A percentile compares a stretch with the other conserved stretches of the same genome.
Conservation (phyloP, 2,329 filamentous ascomycete species). For the Ophiocordyceps robertsii region DNA sequence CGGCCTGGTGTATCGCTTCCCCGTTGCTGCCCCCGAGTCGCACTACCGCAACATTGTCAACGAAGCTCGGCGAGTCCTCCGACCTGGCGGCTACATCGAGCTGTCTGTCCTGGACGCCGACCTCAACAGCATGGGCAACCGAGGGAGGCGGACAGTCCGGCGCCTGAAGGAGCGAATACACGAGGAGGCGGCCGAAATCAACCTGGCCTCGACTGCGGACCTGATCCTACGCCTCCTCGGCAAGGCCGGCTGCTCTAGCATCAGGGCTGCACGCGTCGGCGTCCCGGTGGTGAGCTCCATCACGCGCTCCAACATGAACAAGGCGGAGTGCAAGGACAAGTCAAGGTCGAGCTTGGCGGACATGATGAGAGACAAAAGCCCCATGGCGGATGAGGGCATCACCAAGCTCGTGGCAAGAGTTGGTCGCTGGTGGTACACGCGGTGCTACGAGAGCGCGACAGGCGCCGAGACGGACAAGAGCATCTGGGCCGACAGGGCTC, state of each 20-base stretch:
- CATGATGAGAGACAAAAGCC: conserved; percentile 58
- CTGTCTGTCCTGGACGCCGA: conserved; percentile 67
- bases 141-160: conserved; percentile 54
- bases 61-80: conserved; percentile 65
- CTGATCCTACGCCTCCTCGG: conserved; percentile 54
- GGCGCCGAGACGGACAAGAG: conserved; percentile 32
- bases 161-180: conserved; percentile 60
- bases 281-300: conserved; percentile 54
- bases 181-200: conserved; percentile 42
- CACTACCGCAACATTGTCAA: conserved; percentile 58
- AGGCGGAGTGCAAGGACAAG: conserved; percentile 1
- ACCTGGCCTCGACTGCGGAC: conserved; percentile 46
- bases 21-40: conserved; percentile 51
- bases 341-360: conserved; percentile 47
- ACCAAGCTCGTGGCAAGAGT: conserved; percentile 86
- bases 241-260: conserved; percentile 53
- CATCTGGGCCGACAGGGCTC: conserved; percentile 65
- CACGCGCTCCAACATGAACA: conserved; percentile 14
- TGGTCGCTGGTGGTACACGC: conserved; percentile 90
- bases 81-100: conserved; percentile 69
- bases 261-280: conserved; percentile 66
- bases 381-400: conserved; percentile 68
- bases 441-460: conserved; percentile 70
- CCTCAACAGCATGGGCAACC: conserved; percentile 68
- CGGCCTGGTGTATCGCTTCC: conserved; percentile 65